A percentile compares a stretch with the other conserved stretches of the same genome.
Conservation (phyloP, 208 protist species). For the Acanthamoeba healyi region DNA sequence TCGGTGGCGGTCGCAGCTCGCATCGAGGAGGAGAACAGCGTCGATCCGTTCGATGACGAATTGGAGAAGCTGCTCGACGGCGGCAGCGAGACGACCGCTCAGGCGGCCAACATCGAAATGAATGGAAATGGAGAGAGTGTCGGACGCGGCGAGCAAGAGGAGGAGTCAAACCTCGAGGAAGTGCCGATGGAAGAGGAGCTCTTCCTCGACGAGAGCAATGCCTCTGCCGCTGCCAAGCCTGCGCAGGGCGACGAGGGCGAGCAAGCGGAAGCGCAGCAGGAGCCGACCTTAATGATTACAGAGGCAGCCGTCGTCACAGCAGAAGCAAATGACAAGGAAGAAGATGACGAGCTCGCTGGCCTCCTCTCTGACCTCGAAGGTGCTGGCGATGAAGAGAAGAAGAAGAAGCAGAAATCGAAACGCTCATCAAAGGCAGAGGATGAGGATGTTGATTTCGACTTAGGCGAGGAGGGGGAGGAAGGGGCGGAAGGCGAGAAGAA, state of each 20-base stretch:
- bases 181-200: constrained; percentile 42
- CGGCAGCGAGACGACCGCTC: too few species aligned
- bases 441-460: background rate
- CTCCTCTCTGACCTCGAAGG: constrained; percentile 46
- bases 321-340: too few species aligned
- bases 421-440: background rate
- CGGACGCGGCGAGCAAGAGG: background rate
- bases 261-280: background rate
- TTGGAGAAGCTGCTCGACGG: constrained; percentile 9
- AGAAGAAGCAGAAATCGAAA: background rate
- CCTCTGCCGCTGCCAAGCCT: background rate
- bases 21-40: constrained; percentile 6
- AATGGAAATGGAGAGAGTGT: background rate
- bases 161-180: constrained; percentile 37
- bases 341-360: background rate
- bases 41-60: constrained; percentile 10
- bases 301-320: background rate
- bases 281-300: background rate
- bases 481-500: background rate
- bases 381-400: background rate
- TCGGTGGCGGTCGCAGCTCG: background rate
- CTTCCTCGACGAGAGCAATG: background rate
- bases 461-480: background rate
- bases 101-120: background rate
- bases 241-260: background rate